phyloP scores from a whole-genome alignment of 768 basidiomycete genomes.

The Russula ochroleuca region DNA sequence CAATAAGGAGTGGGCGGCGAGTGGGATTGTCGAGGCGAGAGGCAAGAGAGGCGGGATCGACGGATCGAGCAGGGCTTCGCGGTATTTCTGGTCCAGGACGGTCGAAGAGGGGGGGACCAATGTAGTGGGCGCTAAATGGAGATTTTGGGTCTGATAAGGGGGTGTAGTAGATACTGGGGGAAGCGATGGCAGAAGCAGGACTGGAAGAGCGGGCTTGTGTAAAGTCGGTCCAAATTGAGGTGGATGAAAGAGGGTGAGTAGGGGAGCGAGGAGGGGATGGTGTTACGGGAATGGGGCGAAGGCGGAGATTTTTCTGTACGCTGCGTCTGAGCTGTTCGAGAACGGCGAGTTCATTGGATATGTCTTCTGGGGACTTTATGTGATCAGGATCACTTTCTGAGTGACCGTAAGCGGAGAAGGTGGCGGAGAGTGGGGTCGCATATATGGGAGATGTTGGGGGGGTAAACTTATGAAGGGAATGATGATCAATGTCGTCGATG shows the following conservation, averaged over 20 bases:
- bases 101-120: constrained; percentile 29
- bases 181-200: constrained; percentile 42
- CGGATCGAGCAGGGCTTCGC: constrained; percentile 35
- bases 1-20: constrained; percentile 70
- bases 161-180: constrained; percentile 47
- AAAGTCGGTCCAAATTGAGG: constrained; percentile 33
- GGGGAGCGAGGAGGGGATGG: constrained; percentile 29
- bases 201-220: constrained; percentile 40
- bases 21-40: constrained; percentile 40
- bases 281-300: constrained; percentile 66
- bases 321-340: constrained; percentile 66
- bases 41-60: constrained; percentile 47
- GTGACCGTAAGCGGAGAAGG: constrained; percentile 29
- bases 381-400: constrained; percentile 30
- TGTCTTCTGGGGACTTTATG: constrained; percentile 43
- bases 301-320: constrained; percentile 71
- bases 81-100: constrained; percentile 27
- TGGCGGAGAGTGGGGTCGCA: constrained; percentile 31
- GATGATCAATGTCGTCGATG: constrained; percentile 35
- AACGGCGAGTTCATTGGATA: constrained; percentile 61
- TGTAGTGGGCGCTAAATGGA: constrained; percentile 34
- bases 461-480: constrained; percentile 32
- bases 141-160: constrained; percentile 41
- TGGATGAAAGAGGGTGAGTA: constrained; percentile 30
- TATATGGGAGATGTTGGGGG: constrained; percentile 33